phyloP scores from a whole-genome alignment of 768 basidiomycete species.

The Paxillus ammoniavirescens region DNA sequence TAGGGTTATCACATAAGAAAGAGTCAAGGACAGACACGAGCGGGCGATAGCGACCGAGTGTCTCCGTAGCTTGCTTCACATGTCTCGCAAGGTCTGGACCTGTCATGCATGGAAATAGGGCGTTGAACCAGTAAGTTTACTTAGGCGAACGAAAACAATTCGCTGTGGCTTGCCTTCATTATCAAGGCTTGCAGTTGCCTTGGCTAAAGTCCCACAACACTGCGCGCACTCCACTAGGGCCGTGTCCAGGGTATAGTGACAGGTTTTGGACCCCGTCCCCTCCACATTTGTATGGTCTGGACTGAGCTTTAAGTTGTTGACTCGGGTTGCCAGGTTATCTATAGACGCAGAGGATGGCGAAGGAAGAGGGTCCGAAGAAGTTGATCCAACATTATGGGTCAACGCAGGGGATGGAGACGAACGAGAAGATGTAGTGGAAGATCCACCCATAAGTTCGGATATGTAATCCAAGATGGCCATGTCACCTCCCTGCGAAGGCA shows the following conservation, averaged over 20 bases:
- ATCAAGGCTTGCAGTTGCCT: constrained; percentile 38
- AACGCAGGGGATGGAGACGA: constrained; percentile 3
- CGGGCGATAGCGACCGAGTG: constrained; percentile 19
- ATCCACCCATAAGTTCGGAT: constrained; percentile 36
- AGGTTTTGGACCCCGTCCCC: background rate
- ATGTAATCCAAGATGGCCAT: constrained; percentile 47
- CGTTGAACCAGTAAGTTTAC: background rate
- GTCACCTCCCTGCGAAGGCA: constrained; percentile 44
- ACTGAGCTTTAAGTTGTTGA: constrained; percentile 18
- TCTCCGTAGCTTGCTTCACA: constrained; percentile 14
- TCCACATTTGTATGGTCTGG: constrained; percentile 6
- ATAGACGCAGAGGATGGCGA: constrained; percentile 9
- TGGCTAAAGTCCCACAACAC: constrained; percentile 43
- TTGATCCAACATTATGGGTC: background rate
- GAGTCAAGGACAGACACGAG: constrained; percentile 12
- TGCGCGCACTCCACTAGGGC: constrained; percentile 38
- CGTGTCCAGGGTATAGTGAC: constrained; percentile 3
- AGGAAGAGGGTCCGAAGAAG: background rate
- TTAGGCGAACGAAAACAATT: background rate
- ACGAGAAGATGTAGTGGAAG: background rate
- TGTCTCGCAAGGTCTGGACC: constrained; percentile 21
- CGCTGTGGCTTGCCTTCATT: constrained; percentile 11
- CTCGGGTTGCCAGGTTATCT: constrained; percentile 15
- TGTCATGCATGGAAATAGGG: background rate
- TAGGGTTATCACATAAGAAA: background rate